Base-by-base conservation (phyloP, 805 yeast genomes). In the Kluyveromyces wickerhamii region DNA sequence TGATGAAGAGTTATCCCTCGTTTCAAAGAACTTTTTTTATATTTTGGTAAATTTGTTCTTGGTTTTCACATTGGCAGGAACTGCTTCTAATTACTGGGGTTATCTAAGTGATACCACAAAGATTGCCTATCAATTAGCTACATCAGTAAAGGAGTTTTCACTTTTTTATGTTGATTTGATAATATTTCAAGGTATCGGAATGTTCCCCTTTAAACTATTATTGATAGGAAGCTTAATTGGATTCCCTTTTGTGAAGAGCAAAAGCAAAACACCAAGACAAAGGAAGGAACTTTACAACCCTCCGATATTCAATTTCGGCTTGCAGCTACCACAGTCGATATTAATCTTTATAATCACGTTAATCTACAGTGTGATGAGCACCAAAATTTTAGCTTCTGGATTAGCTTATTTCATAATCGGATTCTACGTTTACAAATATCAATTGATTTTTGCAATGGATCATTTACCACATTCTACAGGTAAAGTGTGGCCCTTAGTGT, bases 381-480 rank as follows among this genome's bases (percentile, higher is more conserved):
- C 94, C 4, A 85, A 85, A 51, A 86, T 89, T 39, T 63, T 92
- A 38, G 67, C 83, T 2, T 83, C 94, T 8, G 96, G 97, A 0
- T 62, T 87, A 37, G 65, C 80, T 1, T 89, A 92, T 57, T 89
- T 89, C 54, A 58, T 83, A 11, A 62, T 86, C 37, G 96, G 97
- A 0, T 89, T 77, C 57, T 79, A 77, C 54, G 95, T 88, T 7
- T 86, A 78, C 69, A 89, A 89, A 60, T 89, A 88, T 56, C 96
- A 87, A 58, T 65, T 89, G 40, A 65, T 92, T 44, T 89, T 85
- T 55, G 81, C 95, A 0, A 80, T 92, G 64, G 87, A 86, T 21
- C 97, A 92, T 57, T 88, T 94, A 7, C 96, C 94, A 24, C 97
- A 92, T 60, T 87, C 96, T 0, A 92, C 96, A 0, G 98, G 97